Evolutionary conservation across 352 stramenopile species (phyloP).

Genomic region (Globisporangium spiculum): DNA sequence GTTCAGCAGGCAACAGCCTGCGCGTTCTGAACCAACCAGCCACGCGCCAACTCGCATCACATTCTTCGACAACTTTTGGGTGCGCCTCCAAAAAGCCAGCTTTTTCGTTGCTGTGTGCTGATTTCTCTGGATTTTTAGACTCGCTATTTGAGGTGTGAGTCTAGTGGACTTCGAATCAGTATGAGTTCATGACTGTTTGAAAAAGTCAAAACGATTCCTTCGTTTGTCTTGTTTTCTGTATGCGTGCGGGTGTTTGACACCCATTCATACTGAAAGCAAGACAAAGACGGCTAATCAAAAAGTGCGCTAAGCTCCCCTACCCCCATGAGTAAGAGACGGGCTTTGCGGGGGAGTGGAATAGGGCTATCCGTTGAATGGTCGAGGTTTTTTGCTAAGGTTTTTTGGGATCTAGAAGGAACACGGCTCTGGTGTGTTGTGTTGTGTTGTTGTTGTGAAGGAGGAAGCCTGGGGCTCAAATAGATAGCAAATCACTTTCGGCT

Average conservation of each 20-base stretch:
- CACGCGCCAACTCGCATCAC: neutral
- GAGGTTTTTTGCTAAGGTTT: neutral
- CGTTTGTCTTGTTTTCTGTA: neutral
- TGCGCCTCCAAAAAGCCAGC: neutral
- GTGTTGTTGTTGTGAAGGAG: neutral
- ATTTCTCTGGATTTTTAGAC: slow-evolving; percentile 8
- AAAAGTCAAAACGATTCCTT: neutral
- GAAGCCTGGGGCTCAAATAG: neutral
- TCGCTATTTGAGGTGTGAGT: neutral
- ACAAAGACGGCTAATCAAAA: neutral
- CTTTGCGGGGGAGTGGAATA: neutral
- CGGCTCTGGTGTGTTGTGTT: neutral
- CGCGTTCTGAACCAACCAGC: neutral
- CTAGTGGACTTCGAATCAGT: slow-evolving; percentile 1
- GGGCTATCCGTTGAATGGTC: neutral
- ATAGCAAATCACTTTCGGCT: slow-evolving; percentile 12
- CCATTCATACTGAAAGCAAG: neutral
- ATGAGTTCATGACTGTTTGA: neutral
- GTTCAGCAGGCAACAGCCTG: too few species aligned
- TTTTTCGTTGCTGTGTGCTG: neutral
- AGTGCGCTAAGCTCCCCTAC: neutral
- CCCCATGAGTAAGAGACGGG: slow-evolving; percentile 1
- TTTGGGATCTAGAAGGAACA: slow-evolving; percentile 9
- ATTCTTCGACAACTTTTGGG: neutral
- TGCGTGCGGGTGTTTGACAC: neutral